phyloP scores from a whole-genome alignment of 2,329 filamentous ascomycete genomes.

The Colletotrichum nymphaeae region DNA sequence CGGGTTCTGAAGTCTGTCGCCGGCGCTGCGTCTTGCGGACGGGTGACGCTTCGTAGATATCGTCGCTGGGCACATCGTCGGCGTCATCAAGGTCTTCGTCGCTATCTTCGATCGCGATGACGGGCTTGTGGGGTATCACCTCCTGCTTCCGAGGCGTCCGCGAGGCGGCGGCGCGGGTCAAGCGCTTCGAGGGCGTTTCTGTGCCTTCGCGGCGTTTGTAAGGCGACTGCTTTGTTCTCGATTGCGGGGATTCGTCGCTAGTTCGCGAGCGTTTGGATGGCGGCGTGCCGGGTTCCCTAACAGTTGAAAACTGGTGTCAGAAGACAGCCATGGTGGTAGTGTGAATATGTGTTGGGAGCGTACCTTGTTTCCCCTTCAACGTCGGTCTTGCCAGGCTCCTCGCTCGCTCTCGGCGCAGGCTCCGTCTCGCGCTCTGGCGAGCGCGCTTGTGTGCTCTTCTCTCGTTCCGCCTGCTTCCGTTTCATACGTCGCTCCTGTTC shows the following conservation, averaged over 20 bases:
- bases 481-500: conserved; percentile 47
- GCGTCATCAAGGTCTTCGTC: conserved; percentile 30
- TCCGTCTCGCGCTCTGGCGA: neutral
- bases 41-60: conserved; percentile 34
- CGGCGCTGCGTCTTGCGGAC: conserved; percentile 17
- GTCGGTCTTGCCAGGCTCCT: conserved; percentile 36
- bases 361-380: conserved; percentile 18
- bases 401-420: conserved; percentile 5
- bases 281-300: conserved; percentile 47
- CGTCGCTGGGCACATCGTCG: conserved; percentile 28
- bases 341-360: neutral
- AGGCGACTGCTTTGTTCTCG: conserved; percentile 24
- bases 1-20: conserved; percentile 12
- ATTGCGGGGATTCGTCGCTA: conserved; percentile 29
- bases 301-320: conserved; percentile 29
- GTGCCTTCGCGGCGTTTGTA: neutral
- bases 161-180: conserved; percentile 20
- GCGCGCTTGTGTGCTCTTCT: conserved; percentile 24
- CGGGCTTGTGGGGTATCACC: conserved; percentile 16
- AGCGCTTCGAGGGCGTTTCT: conserved; percentile 30
- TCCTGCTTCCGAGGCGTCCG: conserved; percentile 34
- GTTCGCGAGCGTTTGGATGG: conserved; percentile 51
- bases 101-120: conserved; percentile 40
- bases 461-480: conserved; percentile 31
- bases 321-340: neutral